Evolutionary conservation across 257 asterid genomes (phyloP).

Genomic region (Buddleja alternifolia): DNA sequence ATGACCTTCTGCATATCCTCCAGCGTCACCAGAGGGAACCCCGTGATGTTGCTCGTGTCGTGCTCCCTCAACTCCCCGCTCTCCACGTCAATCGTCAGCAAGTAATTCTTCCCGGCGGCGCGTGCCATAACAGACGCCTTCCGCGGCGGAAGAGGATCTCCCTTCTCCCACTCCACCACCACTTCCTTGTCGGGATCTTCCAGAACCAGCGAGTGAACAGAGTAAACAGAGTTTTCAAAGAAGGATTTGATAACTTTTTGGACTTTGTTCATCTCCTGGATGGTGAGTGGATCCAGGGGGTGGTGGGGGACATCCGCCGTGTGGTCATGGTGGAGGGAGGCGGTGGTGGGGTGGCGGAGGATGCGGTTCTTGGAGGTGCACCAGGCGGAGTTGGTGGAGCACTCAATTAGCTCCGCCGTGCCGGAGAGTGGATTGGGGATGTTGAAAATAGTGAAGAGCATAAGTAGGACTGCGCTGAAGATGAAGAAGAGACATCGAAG

Average conservation of each 20-base stretch:
- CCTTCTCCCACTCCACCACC: constrained; percentile 57
- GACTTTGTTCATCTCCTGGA: constrained; percentile 54
- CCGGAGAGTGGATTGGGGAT: constrained; percentile 28
- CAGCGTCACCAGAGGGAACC: constrained; percentile 56
- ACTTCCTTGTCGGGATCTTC: constrained; percentile 66
- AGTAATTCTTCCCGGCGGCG: constrained; percentile 51
- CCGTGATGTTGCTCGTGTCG: constrained; percentile 48
- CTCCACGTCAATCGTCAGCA: constrained; percentile 61
- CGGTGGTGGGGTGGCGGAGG: constrained; percentile 46
- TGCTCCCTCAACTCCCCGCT: constrained; percentile 52
- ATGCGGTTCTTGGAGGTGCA: constrained; percentile 54
- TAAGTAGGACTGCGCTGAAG: constrained; percentile 26
- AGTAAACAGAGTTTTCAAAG: constrained; percentile 39
- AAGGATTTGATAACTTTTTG: constrained; percentile 39
- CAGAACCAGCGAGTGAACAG: constrained; percentile 64
- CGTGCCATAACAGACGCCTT: constrained; percentile 61
- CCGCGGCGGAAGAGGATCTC: constrained; percentile 52
- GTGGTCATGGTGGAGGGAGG: constrained; percentile 28
- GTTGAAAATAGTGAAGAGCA: constrained; percentile 30
- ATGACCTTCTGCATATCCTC: constrained; percentile 54
- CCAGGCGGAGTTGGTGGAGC: constrained; percentile 51
- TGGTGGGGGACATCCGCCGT: constrained; percentile 48
- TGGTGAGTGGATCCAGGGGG: constrained; percentile 77
- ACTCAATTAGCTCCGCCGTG: constrained; percentile 27
- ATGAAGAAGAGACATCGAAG: constrained; percentile 41